Evolutionary conservation across 306 rosid species (phyloP), one percentile per base, ranked within the genome.

Genomic region (Argentina anserina): DNA sequence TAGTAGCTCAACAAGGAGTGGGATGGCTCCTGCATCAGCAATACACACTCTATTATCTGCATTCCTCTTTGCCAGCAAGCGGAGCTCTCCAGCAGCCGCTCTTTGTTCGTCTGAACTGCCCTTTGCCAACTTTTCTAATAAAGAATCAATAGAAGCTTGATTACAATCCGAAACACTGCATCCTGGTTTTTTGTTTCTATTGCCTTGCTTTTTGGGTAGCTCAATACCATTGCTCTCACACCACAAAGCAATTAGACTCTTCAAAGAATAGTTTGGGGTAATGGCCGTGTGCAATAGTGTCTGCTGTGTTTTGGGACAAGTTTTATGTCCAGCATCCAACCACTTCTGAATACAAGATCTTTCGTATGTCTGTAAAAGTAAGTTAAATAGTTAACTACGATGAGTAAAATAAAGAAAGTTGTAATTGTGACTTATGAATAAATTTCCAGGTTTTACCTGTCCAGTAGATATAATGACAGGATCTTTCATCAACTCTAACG

Each of bases 1-100:
- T 68, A 95, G 60, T 62, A 91, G 79, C 23, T 95, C 95, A 40
- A 91, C 96, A 28, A 95, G 99, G 79, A 88, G 94, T 0, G 97
- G 99, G 67, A 91, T 95, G 59, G 97, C 97, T 78, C 99, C 99
- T 45, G 99, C 91, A 72, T 91, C 99, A 3, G 97, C 99, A 67
- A 95, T 91, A 81, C 99, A 95, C 49, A 95, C 90, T 81, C 99
- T 65, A 73, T 95, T 91, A 81, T 91, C 99, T 0, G 89, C 92
- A 67, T 95, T 95, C 86, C 99, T 90, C 81, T 95, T 95, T 26
- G 99, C 99, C 56, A 95, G 89, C 82, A 95, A 78, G 21, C 99
- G 92, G 79, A 95, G 90, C 87, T 91, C 97, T 26, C 99, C 99
- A 15, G 99, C 89, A 60, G 97, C 96, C 28, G 97, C 89, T 80